A percentile compares a stretch with the other conserved stretches of the same genome.
phyloP scores from a whole-genome alignment of 1,284 basidiomycete genomes.

The Limonomyces culmigenus region DNA sequence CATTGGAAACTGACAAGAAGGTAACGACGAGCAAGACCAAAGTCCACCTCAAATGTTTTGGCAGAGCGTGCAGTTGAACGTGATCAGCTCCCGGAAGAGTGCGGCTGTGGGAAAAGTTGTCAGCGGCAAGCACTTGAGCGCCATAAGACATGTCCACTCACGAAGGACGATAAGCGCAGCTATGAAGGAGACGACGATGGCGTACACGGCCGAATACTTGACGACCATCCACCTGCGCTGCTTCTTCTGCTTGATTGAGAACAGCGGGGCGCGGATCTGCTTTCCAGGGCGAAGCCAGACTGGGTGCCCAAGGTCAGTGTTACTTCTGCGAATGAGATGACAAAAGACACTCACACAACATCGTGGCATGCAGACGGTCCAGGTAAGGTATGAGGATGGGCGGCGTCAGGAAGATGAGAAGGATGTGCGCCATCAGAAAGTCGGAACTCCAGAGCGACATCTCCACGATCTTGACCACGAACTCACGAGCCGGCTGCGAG shows the following conservation, averaged over 20 bases:
- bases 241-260: conserved; percentile 85
- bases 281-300: conserved; percentile 85
- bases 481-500: conserved; percentile 90
- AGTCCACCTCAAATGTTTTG: no score
- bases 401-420: conserved; percentile 72
- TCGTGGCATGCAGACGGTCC: conserved; percentile 80
- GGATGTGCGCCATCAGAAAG: conserved; percentile 68
- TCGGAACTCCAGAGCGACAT: conserved; percentile 91
- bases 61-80: not conserved
- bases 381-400: conserved; percentile 78
- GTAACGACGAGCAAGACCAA: no score
- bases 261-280: conserved; percentile 89
- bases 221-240: conserved; percentile 82
- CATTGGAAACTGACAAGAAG: no score
- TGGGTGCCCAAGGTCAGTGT: conserved; percentile 14
- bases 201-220: conserved; percentile 77
- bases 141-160: conserved; percentile 22
- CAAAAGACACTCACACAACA: conserved; percentile 47
- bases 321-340: conserved; percentile 8
- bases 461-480: conserved; percentile 93
- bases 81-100: conserved; percentile 30
- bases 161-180: conserved; percentile 71
- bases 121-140: not conserved
- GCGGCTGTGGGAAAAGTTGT: conserved; percentile 26
- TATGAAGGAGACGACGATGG: conserved; percentile 62